A percentile compares a stretch with the other conserved stretches of the same genome.
Evolutionary conservation across 768 basidiomycete genomes (phyloP).

Genomic region (Tubosaeta brunneosetosa): DNA sequence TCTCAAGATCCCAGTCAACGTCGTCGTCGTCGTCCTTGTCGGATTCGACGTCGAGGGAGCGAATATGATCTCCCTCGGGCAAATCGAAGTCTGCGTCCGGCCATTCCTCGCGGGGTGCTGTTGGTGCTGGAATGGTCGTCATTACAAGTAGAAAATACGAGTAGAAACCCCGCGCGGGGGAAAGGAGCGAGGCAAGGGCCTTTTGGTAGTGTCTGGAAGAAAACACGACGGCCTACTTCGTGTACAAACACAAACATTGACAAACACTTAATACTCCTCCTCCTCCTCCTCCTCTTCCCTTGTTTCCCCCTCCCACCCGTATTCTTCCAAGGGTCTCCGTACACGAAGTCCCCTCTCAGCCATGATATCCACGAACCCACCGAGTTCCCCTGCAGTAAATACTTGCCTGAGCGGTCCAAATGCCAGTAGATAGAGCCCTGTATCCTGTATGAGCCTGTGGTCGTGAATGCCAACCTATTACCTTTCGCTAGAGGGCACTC

Average conservation of each 20-base stretch:
- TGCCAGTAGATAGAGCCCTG: constrained; percentile 74
- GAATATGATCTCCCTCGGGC: constrained; percentile 66
- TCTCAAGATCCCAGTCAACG: constrained; percentile 79
- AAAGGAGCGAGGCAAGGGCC: constrained; percentile 1
- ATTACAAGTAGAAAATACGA: constrained; percentile 35
- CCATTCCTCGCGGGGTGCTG: constrained; percentile 72
- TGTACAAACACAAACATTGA: constrained; percentile 17
- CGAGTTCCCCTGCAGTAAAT: constrained; percentile 58
- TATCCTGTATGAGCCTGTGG: constrained; percentile 9
- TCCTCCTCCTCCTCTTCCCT: constrained; percentile 52
- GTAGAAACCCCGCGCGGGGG: constrained; percentile 18
- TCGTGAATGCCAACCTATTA: constrained; percentile 18
- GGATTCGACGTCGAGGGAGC: constrained; percentile 50
- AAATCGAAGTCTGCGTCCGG: constrained; percentile 84
- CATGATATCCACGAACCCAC: constrained; percentile 66
- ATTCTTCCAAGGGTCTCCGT: constrained; percentile 54
- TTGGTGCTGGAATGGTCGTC: constrained; percentile 57
- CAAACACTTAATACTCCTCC: constrained; percentile 38
- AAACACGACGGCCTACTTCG: constrained; percentile 39
- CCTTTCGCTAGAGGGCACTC: constrained; percentile 79
- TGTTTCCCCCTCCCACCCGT: constrained; percentile 12
- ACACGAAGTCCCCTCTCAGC: constrained; percentile 68
- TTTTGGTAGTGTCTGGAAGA: constrained; percentile 19
- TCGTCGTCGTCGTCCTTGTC: constrained; percentile 65
- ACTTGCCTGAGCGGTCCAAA: constrained; percentile 65